Evolutionary conservation across 164 flowering plant species (phyloP).

Genomic region (Magnolia sinica): DNA sequence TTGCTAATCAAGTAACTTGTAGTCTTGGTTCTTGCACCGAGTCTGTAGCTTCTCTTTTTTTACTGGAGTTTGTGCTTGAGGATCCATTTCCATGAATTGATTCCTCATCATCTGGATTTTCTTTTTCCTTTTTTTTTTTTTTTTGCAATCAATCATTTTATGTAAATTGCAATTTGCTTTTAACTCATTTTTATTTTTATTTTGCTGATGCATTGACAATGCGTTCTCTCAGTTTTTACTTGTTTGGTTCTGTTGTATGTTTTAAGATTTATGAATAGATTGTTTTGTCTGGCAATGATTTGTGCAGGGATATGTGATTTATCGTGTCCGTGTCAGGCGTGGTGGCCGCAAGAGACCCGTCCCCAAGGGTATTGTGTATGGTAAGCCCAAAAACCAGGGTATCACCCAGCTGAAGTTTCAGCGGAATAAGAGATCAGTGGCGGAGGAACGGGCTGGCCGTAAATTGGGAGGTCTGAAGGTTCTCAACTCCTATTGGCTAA

Average conservation of each 20-base stretch:
- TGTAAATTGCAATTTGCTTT: too few species aligned
- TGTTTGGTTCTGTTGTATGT: background rate
- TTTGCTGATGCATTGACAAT: background rate
- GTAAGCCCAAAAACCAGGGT: constrained; percentile 74
- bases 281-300: background rate
- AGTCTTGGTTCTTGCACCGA: too few species aligned
- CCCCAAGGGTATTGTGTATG: constrained; percentile 74
- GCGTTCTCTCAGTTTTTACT: background rate
- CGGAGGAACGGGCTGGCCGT: constrained; percentile 78
- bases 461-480: constrained; percentile 78
- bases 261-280: background rate
- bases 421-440: constrained; percentile 71
- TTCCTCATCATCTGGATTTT: too few species aligned
- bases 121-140: too few species aligned
- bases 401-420: constrained; percentile 70
- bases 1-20: too few species aligned
- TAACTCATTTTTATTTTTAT: too few species aligned
- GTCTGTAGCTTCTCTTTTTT: too few species aligned
- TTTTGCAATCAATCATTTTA: too few species aligned
- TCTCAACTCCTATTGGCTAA: constrained; percentile 78
- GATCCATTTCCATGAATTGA: too few species aligned
- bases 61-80: too few species aligned
- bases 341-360: constrained; percentile 85
- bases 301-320: constrained; percentile 61
- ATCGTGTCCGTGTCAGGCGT: constrained; percentile 74